Evolutionary conservation across 106 monocot species (phyloP), one percentile per base, ranked within the genome.

Genomic region (Dioscorea alata): DNA sequence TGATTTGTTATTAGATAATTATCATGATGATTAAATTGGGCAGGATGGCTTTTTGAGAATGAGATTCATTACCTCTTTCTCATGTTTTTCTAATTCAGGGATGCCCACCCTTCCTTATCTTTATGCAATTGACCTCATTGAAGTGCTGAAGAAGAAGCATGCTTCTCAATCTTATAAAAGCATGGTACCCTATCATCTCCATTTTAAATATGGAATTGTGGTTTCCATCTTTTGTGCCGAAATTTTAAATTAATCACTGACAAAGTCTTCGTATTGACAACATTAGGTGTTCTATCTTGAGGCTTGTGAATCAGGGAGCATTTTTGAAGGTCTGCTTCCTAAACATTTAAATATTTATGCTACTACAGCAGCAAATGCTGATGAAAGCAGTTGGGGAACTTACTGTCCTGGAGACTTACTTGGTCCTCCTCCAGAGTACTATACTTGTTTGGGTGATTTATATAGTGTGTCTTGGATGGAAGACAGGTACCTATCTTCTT

Each of bases 101-200:
- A 86, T 95, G 91, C 95, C 95, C 22, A 95, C 91, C 15, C 86
- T 76, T 76, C 95, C 91, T 57, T 80, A 84, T 68, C 85, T 95
- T 32, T 91, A 86, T 76, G 95, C 88, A 23, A 79, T 86, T 67
- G 88, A 88, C 68, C 74, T 95, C 17, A 69, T 79, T 14, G 71
- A 63, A 34, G 88, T 86, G 28, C 53, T 95, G 28, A 86, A 88
- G 79, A 70, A 91, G 67, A 95, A 91, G 24, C 83, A 95, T 78
- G 81, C 83, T 50, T 68, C 64, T 31, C 76, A 79, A 8, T 72
- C 91, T 15, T 95, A 86, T 64, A 91, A 84, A 84, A 95, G 81
- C 81, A 35, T 94, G 94, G 94, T 94, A 80, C 21, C n/a, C 14
- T 21, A 23, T 12, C 5, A 9, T n/a, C 42, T 3, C 4, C 22